Percentiles rank a stretch among this genome's conserved stretches.
Conservation (phyloP, 208 protist genomes). For the Trypanosoma lewisi region DNA sequence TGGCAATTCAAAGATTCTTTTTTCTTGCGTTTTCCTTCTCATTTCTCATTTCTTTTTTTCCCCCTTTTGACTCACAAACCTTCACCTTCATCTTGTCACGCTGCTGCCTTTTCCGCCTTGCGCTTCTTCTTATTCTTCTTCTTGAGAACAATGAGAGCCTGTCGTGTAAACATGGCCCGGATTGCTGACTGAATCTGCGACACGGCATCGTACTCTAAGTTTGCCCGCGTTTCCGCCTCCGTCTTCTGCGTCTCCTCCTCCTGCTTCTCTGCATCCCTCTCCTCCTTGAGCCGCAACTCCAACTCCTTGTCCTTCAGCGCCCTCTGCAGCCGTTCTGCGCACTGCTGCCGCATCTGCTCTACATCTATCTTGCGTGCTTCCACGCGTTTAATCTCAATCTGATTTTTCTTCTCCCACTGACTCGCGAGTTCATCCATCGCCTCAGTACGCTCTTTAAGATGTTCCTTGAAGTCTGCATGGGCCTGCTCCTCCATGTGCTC, state of each 20-base stretch:
- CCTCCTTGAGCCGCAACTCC: conserved; percentile 48
- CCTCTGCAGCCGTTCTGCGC: conserved; percentile 66
- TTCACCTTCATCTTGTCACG: neutral
- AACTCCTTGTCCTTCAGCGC: conserved; percentile 47
- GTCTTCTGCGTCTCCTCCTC: conserved; percentile 29
- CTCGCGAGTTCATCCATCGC: conserved; percentile 68
- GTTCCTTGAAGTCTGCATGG: conserved; percentile 57
- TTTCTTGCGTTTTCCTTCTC: neutral
- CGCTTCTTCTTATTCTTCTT: conserved; percentile 82
- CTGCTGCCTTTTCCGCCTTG: conserved; percentile 23
- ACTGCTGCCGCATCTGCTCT: conserved; percentile 77
- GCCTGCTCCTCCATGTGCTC: conserved; percentile 51
- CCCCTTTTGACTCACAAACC: neutral
- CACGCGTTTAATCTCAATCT: conserved; percentile 68
- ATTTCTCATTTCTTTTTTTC: neutral
- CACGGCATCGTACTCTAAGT: conserved; percentile 63
- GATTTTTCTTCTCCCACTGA: conserved; percentile 81
- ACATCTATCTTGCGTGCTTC: conserved; percentile 78
- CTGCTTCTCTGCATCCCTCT: conserved; percentile 39
- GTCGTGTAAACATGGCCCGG: conserved; percentile 76
- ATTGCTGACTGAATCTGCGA: conserved; percentile 81
- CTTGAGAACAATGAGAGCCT: conserved; percentile 59
- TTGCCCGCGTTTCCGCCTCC: conserved; percentile 37
- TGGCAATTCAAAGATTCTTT: too few species aligned
- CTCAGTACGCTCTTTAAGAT: conserved; percentile 64